Conservation (phyloP, 176 grass and related monocot species). For the Aegilops bicornis region DNA sequence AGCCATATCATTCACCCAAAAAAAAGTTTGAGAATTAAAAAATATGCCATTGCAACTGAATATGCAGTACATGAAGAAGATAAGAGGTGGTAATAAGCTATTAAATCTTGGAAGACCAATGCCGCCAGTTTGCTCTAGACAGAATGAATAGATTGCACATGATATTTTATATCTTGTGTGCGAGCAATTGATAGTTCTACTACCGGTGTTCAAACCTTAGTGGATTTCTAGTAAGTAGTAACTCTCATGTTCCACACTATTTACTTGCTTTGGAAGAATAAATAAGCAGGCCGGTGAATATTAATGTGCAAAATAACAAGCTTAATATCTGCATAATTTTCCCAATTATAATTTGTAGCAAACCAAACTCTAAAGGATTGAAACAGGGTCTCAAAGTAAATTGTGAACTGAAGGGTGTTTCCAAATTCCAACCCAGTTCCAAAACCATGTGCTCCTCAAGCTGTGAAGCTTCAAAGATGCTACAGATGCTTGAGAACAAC, state of each 20-base stretch:
- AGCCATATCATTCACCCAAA: not conserved
- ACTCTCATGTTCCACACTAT: not conserved
- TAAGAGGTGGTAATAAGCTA: too few relatives aligned
- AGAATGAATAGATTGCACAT: too few relatives aligned
- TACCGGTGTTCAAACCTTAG: not conserved
- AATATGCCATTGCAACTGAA: too few relatives aligned
- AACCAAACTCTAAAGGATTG: not conserved
- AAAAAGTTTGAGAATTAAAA: not conserved
- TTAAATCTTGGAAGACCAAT: too few relatives aligned
- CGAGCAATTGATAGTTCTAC: not conserved
- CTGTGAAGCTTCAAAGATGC: not conserved
- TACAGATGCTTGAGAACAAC: not conserved
- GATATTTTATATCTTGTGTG: not conserved
- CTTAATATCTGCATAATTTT: not conserved
- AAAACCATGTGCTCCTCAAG: not conserved
- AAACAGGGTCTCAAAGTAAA: slow-evolving; percentile 13
- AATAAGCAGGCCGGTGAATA: not conserved
- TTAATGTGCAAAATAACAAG: not conserved
- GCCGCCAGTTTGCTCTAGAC: too few relatives aligned
- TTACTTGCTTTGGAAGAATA: not conserved
- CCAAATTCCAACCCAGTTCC: not conserved
- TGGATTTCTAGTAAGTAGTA: not conserved
- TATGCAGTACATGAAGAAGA: too few relatives aligned
- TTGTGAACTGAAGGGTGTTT: not conserved
- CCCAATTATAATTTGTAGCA: not conserved